Base-by-base conservation (phyloP, 371 early-diverging fungal species). In the Mucor sp. region DNA sequence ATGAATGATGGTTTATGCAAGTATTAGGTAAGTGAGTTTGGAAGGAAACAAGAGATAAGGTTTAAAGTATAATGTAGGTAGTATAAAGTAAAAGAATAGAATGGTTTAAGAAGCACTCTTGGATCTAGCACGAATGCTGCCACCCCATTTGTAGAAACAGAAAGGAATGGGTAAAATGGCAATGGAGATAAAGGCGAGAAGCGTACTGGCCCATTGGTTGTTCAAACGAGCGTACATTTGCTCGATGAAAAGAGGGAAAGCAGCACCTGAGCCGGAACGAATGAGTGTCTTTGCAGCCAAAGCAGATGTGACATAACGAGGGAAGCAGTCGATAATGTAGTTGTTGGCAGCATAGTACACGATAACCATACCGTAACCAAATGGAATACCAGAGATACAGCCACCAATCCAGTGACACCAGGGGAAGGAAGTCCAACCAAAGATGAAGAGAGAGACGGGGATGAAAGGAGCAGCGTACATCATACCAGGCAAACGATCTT, bases 121-220 rank as follows among this genome's bases (percentile, higher is more conserved):
- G 17, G 74, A 74, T 35, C 65, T 63, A 17, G 79, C 75, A 25
- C 83, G 78, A 55, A 82, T 77, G 2, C n/a, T 23, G 35, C 75
- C 71, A 35, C 79, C 81, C 62, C 68, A 83, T 56, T 69, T 76
- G 62, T 79, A 80, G 64, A 81, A 83, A 6, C 66, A 69, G 64
- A 81, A 81, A 4, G 79, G 81, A 62, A 78, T 77, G 37, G 81
- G 82, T 33, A 78, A 71, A 58, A 79, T 79, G 39, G 81, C 83
- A 14, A 83, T 39, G 35, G 73, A 72, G 50, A 79, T 74, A 65
- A 81, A 83, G 0, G 80, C 83, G 8, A 79, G 63, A 15, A 82
- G 37, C 8, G 83, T 74, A 58, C 76, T 74, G 41, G 81, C 81
- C 83, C 81, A 79, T 61, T 78, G 71, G 35, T 74, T 67, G 27